phyloP scores from a whole-genome alignment of 768 basidiomycete genomes.

The Tephrocybe sp. region DNA sequence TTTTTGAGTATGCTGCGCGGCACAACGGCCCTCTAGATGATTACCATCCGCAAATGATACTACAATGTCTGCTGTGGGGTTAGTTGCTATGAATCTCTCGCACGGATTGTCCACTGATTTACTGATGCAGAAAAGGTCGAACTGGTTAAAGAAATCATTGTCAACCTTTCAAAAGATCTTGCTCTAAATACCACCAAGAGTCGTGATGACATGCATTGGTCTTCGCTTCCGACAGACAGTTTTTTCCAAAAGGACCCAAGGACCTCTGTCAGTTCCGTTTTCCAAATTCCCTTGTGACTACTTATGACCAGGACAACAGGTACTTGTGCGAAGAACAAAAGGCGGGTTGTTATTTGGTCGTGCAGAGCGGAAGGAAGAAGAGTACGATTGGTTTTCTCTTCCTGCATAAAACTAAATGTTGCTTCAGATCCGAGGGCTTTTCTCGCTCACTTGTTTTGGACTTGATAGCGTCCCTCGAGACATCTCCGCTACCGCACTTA shows the following conservation, averaged over 20 bases:
- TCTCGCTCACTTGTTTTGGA: conserved; percentile 56
- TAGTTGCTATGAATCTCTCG: not conserved
- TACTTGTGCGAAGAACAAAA: conserved; percentile 30
- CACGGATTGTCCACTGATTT: not conserved
- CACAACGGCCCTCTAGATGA: conserved; percentile 86
- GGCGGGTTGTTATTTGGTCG: conserved; percentile 56
- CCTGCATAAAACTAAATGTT: conserved; percentile 7
- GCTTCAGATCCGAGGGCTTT: conserved; percentile 50
- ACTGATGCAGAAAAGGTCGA: conserved; percentile 68
- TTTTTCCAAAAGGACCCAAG: conserved; percentile 43
- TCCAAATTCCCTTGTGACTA: not conserved
- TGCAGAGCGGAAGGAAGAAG: conserved; percentile 38
- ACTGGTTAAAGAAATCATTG: conserved; percentile 78
- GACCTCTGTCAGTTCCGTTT: conserved; percentile 18
- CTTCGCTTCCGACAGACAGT: conserved; percentile 54
- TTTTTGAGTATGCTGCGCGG: conserved; percentile 81
- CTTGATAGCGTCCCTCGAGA: conserved; percentile 65
- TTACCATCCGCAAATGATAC: conserved; percentile 89
- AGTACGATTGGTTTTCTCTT: conserved; percentile 34
- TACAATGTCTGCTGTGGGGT: conserved; percentile 95
- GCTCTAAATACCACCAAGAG: conserved; percentile 23
- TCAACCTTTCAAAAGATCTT: conserved; percentile 54
- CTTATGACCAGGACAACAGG: not conserved
- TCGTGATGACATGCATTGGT: conserved; percentile 33
- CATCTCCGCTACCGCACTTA: conserved; percentile 62